These are phyloP conservation scores for Neonectria hederae DNA, from an alignment of 2,329 filamentous ascomycete genomes.

Conservation along the genomic window DNA sequence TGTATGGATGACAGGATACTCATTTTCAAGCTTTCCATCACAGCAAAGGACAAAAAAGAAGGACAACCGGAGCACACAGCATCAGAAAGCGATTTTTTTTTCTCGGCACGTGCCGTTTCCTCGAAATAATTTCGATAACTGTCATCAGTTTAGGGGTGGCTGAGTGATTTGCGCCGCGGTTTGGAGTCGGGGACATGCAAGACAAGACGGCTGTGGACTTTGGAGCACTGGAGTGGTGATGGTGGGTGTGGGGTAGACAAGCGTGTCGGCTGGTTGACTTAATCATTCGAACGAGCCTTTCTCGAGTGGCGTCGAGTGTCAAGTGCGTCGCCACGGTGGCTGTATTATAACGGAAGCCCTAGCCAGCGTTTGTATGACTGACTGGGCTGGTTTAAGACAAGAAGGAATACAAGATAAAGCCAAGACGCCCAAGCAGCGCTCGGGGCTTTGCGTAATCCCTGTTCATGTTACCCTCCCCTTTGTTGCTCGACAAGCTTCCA, in stretches of 20 bases:
- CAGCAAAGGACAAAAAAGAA: slow-evolving; percentile 29
- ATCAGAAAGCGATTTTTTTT: slow-evolving; percentile 24
- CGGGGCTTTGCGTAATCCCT: neutral
- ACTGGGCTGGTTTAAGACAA: slow-evolving; percentile 13
- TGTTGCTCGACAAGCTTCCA: neutral
- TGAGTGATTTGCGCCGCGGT: slow-evolving; percentile 8
- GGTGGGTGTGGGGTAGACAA: slow-evolving; percentile 6
- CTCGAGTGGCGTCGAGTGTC: slow-evolving; percentile 10
- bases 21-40: slow-evolving; percentile 30
- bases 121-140: slow-evolving; percentile 12
- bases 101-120: slow-evolving; percentile 18
- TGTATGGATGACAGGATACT: slow-evolving; percentile 38
- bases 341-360: slow-evolving; percentile 34
- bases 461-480: slow-evolving; percentile 1
- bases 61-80: slow-evolving; percentile 22
- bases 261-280: slow-evolving; percentile 18
- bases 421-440: slow-evolving; percentile 20
- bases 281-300: slow-evolving; percentile 15
- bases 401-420: slow-evolving; percentile 19
- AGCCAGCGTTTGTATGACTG: slow-evolving; percentile 16
- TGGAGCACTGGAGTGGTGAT: neutral
- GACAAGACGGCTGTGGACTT: slow-evolving; percentile 4
- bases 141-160: slow-evolving; percentile 10
- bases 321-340: slow-evolving; percentile 12
- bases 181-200: slow-evolving; percentile 19